These are phyloP conservation scores for Fusarium irregulare DNA, from an alignment of 2,329 filamentous ascomycete genomes.

Conservation along the genomic window DNA sequence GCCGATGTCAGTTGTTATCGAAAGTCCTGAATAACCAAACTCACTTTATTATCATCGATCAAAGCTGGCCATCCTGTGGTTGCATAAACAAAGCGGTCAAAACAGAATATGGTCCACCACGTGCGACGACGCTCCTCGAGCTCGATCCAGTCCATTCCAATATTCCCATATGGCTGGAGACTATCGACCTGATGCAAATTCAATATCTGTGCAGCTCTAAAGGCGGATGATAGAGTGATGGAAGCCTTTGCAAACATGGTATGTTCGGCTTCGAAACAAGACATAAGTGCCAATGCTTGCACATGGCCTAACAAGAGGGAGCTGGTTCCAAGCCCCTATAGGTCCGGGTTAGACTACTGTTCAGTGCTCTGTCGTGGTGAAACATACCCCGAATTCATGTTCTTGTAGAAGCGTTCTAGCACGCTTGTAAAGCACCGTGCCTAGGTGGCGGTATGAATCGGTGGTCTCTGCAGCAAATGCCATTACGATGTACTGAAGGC, in stretches of 20 bases:
- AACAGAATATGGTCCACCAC: conserved; percentile 30
- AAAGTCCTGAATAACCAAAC: accelerated
- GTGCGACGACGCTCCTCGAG: conserved; percentile 18
- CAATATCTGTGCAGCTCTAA: conserved; percentile 16
- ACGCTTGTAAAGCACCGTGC: conserved; percentile 2
- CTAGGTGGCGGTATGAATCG: conserved; percentile 1
- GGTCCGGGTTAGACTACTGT: neutral
- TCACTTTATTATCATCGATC: neutral
- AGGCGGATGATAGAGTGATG: conserved; percentile 10
- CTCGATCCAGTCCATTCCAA: neutral
- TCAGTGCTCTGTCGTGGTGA: accelerated
- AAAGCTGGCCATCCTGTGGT: conserved; percentile 26
- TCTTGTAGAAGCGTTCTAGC: conserved; percentile 3
- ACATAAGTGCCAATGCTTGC: conserved; percentile 12
- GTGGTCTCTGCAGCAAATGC: conserved; percentile 15
- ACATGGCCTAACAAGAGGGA: neutral
- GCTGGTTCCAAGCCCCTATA: neutral
- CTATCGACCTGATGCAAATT: neutral
- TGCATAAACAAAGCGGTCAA: conserved; percentile 20
- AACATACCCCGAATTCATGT: neutral
- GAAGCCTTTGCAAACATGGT: conserved; percentile 26
- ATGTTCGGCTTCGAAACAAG: conserved; percentile 23
- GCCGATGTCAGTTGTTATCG: neutral
- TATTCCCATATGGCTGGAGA: accelerated
- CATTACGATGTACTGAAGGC: conserved; percentile 28